Evolutionary conservation across 257 asterid genomes (phyloP).

Genomic region (Solanum dulcamara): DNA sequence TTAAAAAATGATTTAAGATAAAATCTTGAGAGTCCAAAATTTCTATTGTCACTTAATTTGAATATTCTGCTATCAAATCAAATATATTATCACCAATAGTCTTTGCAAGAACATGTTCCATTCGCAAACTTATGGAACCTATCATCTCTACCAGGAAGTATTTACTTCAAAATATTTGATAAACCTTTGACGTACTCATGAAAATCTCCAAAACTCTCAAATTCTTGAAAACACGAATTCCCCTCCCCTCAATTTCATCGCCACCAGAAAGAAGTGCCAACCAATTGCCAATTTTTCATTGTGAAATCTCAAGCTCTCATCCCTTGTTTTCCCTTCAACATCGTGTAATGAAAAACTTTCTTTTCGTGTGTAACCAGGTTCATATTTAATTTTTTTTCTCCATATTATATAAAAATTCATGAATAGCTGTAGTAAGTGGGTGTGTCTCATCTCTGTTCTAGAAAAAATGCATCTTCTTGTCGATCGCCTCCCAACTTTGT

Average conservation of each 20-base stretch:
- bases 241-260: slow-evolving; percentile 9
- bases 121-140: slow-evolving; percentile 37
- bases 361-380: slow-evolving; percentile 22
- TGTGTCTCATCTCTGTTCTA: slow-evolving; percentile 32
- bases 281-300: slow-evolving; percentile 42
- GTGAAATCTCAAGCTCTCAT: slow-evolving; percentile 35
- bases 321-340: slow-evolving; percentile 34
- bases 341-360: slow-evolving; percentile 33
- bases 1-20: too few relatives aligned
- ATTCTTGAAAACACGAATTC: slow-evolving; percentile 29
- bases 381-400: slow-evolving; percentile 26
- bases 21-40: too few relatives aligned
- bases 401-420: slow-evolving; percentile 24
- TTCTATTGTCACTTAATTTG: neutral
- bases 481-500: slow-evolving; percentile 43
- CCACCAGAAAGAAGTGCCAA: slow-evolving; percentile 20
- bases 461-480: slow-evolving; percentile 33
- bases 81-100: too few relatives aligned
- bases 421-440: slow-evolving; percentile 18
- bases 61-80: neutral
- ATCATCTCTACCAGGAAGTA: slow-evolving; percentile 31
- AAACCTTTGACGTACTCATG: slow-evolving; percentile 38
- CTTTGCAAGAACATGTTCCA: slow-evolving; percentile 33
- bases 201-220: slow-evolving; percentile 42
- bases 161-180: slow-evolving; percentile 23